phyloP scores from a whole-genome alignment of 225 moss, liverwort and hornwort genomes.

The Marchantia paleacea region DNA sequence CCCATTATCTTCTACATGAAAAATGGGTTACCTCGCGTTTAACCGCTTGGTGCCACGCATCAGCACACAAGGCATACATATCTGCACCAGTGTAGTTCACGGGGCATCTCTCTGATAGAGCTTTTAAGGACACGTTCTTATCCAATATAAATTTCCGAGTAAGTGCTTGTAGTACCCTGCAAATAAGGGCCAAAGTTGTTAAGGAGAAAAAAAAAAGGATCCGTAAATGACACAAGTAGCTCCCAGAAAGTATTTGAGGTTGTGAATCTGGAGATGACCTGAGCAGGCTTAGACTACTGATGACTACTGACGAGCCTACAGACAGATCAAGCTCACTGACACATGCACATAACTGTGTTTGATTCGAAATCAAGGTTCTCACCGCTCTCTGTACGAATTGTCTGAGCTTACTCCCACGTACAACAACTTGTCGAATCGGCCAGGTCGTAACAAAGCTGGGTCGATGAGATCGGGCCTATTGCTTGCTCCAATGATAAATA shows the following conservation, averaged over 20 bases:
- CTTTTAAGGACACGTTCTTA: constrained; percentile 75
- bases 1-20: background rate
- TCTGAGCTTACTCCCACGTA: constrained; percentile 93
- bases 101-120: constrained; percentile 70
- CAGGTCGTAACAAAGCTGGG: constrained; percentile 90
- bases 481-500: constrained; percentile 97
- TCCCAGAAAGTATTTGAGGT: background rate
- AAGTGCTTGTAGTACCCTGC: constrained; percentile 88
- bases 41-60: constrained; percentile 99
- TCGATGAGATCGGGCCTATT: constrained; percentile 98
- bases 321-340: background rate
- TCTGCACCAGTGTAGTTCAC: constrained; percentile 94
- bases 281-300: background rate
- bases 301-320: background rate
- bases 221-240: background rate
- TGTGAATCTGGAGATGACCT: background rate
- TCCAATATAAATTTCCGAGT: constrained; percentile 78
- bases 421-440: constrained; percentile 94
- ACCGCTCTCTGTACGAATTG: constrained; percentile 77
- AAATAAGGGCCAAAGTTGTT: background rate
- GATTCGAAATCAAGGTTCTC: background rate
- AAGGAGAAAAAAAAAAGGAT: background rate
- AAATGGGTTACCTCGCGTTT: constrained; percentile 72
- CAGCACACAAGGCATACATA: constrained; percentile 95
- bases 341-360: background rate